These are phyloP conservation scores for Ordospora pajunii DNA, from an alignment of 371 early-diverging fungal genomes.

Conservation along the genomic window DNA sequence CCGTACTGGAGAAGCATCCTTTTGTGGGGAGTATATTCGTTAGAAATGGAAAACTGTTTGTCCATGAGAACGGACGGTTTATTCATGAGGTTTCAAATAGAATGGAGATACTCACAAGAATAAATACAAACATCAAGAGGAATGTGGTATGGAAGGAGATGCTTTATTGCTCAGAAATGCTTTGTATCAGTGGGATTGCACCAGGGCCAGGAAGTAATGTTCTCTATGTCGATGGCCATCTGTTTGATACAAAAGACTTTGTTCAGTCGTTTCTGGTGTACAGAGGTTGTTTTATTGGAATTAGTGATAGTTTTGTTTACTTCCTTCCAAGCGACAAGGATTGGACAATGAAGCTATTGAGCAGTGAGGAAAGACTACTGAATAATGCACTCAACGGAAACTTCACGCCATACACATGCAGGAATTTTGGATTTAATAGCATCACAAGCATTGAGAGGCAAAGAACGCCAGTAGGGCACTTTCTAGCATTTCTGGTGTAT, in stretches of 20 bases:
- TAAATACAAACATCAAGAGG: neutral
- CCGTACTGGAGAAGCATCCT: neutral
- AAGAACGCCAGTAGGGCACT: neutral
- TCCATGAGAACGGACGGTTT: neutral
- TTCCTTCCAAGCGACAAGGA: conserved; percentile 6
- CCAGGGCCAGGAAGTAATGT: neutral
- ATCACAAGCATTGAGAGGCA: neutral
- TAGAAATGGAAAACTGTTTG: neutral
- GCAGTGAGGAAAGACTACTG: neutral
- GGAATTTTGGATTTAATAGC: neutral
- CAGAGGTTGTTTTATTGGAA: neutral
- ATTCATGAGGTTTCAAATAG: neutral
- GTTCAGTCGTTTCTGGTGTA: neutral
- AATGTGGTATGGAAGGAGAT: neutral
- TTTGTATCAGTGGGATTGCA: neutral
- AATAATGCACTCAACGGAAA: conserved; percentile 1
- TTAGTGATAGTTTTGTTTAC: neutral
- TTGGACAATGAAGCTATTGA: neutral
- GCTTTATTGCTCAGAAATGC: neutral
- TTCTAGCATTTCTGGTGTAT: neutral
- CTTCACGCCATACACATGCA: neutral
- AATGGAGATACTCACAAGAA: neutral
- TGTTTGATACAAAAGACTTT: neutral
- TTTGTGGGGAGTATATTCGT: neutral
- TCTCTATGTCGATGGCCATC: neutral